phyloP scores from a whole-genome alignment of 768 basidiomycete species.

The Arthromyces matolae region DNA sequence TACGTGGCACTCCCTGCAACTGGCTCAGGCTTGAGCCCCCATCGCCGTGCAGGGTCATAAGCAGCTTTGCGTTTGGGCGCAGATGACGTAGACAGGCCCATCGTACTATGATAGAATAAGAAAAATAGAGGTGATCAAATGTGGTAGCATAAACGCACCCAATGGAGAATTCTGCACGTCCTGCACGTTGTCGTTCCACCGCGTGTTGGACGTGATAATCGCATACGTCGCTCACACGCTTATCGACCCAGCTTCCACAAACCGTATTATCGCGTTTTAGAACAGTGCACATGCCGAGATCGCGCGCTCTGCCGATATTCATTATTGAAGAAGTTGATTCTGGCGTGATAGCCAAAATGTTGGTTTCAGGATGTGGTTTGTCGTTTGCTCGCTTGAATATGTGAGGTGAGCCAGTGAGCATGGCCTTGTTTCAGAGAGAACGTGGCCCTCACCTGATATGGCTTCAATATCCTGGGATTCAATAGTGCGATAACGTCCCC shows the following conservation, averaged over 20 bases:
- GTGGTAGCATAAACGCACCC: conserved; percentile 50
- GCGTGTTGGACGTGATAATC: conserved; percentile 89
- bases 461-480: conserved; percentile 84
- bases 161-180: conserved; percentile 79
- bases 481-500: conserved; percentile 89
- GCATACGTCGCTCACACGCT: conserved; percentile 80
- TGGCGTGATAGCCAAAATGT: conserved; percentile 86
- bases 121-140: background rate
- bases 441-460: conserved; percentile 65
- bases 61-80: conserved; percentile 50
- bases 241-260: conserved; percentile 91
- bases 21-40: conserved; percentile 64
- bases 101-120: conserved; percentile 47
- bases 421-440: background rate
- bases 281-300: conserved; percentile 84
- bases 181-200: conserved; percentile 67
- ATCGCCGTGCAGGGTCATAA: conserved; percentile 69
- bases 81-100: conserved; percentile 57
- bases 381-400: conserved; percentile 40
- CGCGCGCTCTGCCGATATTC: conserved; percentile 81
- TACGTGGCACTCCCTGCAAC: conserved; percentile 57
- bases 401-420: conserved; percentile 1
- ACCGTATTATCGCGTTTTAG: conserved; percentile 72
- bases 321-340: conserved; percentile 74
- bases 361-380: conserved; percentile 71